These are phyloP conservation scores for Panicum miliaceum DNA, from an alignment of 176 grass and related monocot genomes.

Conservation along the genomic window DNA sequence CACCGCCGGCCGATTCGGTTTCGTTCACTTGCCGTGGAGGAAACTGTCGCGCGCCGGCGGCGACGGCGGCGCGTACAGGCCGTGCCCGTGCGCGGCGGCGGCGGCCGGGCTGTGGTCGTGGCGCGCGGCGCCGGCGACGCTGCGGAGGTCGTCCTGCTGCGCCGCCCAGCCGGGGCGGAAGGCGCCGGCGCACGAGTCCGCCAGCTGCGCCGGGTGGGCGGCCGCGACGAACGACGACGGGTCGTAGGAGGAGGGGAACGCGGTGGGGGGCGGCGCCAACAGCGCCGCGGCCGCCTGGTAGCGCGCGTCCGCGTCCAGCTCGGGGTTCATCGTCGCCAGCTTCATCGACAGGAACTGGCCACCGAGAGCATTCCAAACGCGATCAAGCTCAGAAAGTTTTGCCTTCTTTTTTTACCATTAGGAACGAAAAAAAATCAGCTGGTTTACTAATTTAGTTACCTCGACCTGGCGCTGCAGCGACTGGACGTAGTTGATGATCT, in stretches of 20 bases:
- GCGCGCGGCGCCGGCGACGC: not conserved
- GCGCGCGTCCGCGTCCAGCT: slow-evolving; percentile 30
- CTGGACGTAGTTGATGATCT: slow-evolving; percentile 86
- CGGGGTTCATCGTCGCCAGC: slow-evolving; percentile 56
- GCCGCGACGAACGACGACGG: not conserved
- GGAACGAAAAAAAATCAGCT: not conserved
- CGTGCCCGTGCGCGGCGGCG: not conserved
- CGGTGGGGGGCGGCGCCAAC: not conserved
- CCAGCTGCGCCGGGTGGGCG: not conserved
- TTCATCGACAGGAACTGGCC: slow-evolving; percentile 81
- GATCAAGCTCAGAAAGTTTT: not conserved
- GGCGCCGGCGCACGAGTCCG: not conserved
- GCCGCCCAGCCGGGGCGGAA: slow-evolving; percentile 28
- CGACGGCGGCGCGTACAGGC: not conserved
- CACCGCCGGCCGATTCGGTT: not conserved
- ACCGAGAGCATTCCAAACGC: not conserved
- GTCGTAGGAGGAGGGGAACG: not conserved
- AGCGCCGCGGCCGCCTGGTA: not conserved
- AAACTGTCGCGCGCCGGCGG: not conserved
- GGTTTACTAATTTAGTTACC: slow-evolving; percentile 39
- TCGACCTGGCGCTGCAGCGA: slow-evolving; percentile 79
- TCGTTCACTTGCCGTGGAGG: not conserved
- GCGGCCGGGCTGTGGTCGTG: not conserved
- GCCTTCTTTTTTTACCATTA: not conserved
- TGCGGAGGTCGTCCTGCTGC: slow-evolving; percentile 42